Evolutionary conservation across 2,329 filamentous ascomycete species (phyloP).

Genomic region (Cladosporium sp.): DNA sequence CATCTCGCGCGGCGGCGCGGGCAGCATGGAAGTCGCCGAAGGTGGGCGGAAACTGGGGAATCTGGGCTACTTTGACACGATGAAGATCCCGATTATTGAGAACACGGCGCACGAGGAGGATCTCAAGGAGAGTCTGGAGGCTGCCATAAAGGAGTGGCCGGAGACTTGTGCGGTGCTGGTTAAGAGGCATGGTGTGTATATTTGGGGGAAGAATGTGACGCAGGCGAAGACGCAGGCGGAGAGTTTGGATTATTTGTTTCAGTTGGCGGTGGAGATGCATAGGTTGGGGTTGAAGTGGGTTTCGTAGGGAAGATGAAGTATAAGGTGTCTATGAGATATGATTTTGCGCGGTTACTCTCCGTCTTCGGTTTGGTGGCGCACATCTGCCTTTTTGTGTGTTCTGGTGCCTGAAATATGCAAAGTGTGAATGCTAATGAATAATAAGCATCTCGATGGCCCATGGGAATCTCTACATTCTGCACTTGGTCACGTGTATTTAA

Average conservation of each 20-base stretch:
- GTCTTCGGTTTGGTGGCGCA: no score
- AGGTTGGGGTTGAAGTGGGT: constrained; percentile 66
- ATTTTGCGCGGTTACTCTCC: no score
- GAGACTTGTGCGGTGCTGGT: constrained; percentile 94
- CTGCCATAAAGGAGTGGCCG: constrained; percentile 84
- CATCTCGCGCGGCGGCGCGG: constrained; percentile 60
- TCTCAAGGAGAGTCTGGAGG: constrained; percentile 82
- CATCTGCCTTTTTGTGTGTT: no score
- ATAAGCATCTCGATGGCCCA: no score
- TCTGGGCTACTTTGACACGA: constrained; percentile 85
- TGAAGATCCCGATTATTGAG: constrained; percentile 93
- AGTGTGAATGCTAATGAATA: no score
- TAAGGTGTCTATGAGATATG: no score
- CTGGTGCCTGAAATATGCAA: no score
- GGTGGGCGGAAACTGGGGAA: constrained; percentile 64
- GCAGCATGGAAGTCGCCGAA: constrained; percentile 30
- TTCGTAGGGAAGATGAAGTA: background rate
- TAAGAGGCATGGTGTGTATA: constrained; percentile 85
- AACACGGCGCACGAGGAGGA: constrained; percentile 98
- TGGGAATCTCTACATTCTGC: no score
- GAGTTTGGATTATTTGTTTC: constrained; percentile 94
- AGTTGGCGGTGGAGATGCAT: constrained; percentile 96
- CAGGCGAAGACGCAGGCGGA: constrained; percentile 98
- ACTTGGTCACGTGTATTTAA: no score
- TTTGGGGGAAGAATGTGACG: constrained; percentile 94